phyloP scores from a whole-genome alignment of 306 rosid species.

The Malus sieversii region DNA sequence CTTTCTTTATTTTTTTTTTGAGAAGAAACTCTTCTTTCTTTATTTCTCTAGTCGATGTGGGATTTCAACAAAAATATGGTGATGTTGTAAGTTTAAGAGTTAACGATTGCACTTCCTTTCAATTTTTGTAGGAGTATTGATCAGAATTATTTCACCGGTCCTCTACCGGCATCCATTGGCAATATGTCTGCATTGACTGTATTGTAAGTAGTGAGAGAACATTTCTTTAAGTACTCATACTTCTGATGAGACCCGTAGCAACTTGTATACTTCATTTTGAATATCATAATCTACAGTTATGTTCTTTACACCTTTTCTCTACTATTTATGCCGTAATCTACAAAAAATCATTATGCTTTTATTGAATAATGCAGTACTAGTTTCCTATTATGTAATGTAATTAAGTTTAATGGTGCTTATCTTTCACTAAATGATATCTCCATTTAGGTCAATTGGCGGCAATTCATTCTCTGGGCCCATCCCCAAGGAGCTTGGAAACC shows the following conservation, averaged over 20 bases:
- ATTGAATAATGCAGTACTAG: too few species aligned
- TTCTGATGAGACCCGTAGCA: background rate
- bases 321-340: too few species aligned
- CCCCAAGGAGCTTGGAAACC: conserved; percentile 34
- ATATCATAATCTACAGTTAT: background rate
- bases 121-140: conserved; percentile 10
- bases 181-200: background rate
- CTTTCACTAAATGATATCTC: background rate
- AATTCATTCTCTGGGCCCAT: conserved; percentile 19
- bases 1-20: too few species aligned
- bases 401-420: background rate
- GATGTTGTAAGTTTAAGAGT: too few species aligned
- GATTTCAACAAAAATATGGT: too few species aligned
- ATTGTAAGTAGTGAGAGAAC: conserved; percentile 12
- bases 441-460: conserved; percentile 4
- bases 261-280: background rate
- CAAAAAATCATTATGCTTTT: too few species aligned
- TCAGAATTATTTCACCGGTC: conserved; percentile 14
- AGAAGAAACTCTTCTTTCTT: too few species aligned
- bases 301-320: too few species aligned
- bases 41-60: too few species aligned
- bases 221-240: background rate
- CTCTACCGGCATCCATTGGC: conserved; percentile 17
- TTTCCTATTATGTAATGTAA: too few species aligned
- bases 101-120: background rate